phyloP scores from a whole-genome alignment of 1,284 basidiomycete genomes.

The Schizophyllum amplum region DNA sequence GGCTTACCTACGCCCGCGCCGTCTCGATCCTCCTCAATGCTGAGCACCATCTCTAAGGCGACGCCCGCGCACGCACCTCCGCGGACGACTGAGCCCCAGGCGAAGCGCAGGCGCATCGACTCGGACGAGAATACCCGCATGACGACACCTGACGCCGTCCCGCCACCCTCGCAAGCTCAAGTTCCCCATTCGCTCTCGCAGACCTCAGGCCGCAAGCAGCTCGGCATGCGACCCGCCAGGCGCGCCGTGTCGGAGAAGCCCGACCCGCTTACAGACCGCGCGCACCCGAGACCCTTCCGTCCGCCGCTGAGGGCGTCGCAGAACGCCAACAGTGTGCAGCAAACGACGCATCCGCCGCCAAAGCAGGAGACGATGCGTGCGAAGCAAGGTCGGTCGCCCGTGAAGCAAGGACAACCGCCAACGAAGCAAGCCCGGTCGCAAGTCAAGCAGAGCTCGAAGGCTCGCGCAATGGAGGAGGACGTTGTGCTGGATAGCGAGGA shows the following conservation, averaged over 20 bases:
- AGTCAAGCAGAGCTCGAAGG: background rate
- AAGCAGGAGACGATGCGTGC: background rate
- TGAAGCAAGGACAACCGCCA: background rate
- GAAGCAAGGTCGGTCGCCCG: background rate
- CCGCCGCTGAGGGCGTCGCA: background rate
- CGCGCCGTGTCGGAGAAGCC: background rate
- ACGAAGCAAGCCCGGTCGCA: background rate
- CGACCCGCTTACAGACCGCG: background rate
- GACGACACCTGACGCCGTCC: background rate
- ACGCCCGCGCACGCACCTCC: too few relatives aligned
- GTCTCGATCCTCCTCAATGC: too few relatives aligned
- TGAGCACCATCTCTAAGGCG: too few relatives aligned
- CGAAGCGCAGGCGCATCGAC: background rate
- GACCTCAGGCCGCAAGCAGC: background rate
- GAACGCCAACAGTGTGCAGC: background rate
- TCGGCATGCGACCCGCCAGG: background rate
- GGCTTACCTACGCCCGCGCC: background rate
- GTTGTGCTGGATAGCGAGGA: background rate
- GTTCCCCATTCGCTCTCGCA: background rate
- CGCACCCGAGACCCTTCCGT: background rate
- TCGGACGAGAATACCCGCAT: background rate
- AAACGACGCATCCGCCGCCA: background rate
- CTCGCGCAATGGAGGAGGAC: background rate
- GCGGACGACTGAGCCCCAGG: background rate
- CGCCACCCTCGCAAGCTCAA: background rate